A percentile compares a stretch with the other conserved stretches of the same genome.
These are phyloP conservation scores for Xanthoconium separans DNA, from an alignment of 1,284 basidiomycete species.

Conservation along the genomic window DNA sequence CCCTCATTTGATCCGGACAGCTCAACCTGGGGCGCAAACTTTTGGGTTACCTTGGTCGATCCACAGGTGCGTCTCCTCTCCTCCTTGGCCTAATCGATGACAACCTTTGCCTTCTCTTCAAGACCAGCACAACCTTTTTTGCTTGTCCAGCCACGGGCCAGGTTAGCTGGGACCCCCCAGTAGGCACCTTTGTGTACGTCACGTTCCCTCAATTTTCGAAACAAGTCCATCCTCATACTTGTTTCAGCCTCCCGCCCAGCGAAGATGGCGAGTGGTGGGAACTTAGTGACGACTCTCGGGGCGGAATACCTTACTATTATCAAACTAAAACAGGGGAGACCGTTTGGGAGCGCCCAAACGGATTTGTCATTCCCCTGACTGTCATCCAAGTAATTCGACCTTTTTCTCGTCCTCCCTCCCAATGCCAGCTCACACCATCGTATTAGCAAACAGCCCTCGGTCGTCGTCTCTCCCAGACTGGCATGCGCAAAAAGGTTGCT, in stretches of 20 bases:
- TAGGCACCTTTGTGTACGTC: slow-evolving; percentile 84
- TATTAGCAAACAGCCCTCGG: slow-evolving; percentile 71
- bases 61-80: slow-evolving; percentile 57
- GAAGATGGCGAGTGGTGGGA: slow-evolving; percentile 96
- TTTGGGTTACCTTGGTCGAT: slow-evolving; percentile 83
- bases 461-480: slow-evolving; percentile 55
- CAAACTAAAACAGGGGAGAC: slow-evolving; percentile 87
- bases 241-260: slow-evolving; percentile 72
- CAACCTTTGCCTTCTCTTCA: slow-evolving; percentile 8
- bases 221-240: slow-evolving; percentile 4
- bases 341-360: slow-evolving; percentile 83
- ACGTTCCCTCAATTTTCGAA: slow-evolving; percentile 13
- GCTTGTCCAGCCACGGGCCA: slow-evolving; percentile 91
- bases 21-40: slow-evolving; percentile 69
- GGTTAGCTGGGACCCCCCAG: slow-evolving; percentile 89
- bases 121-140: slow-evolving; percentile 85
- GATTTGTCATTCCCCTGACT: slow-evolving; percentile 87
- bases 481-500: slow-evolving; percentile 26
- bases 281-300: slow-evolving; percentile 75
- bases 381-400: slow-evolving; percentile 67
- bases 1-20: slow-evolving; percentile 28
- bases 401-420: background rate
- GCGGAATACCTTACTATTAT: slow-evolving; percentile 87
- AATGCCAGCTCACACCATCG: slow-evolving; percentile 11
- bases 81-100: slow-evolving; percentile 10